phyloP scores from a whole-genome alignment of 2,329 filamentous ascomycete species.

The Nothopassalora personata region DNA sequence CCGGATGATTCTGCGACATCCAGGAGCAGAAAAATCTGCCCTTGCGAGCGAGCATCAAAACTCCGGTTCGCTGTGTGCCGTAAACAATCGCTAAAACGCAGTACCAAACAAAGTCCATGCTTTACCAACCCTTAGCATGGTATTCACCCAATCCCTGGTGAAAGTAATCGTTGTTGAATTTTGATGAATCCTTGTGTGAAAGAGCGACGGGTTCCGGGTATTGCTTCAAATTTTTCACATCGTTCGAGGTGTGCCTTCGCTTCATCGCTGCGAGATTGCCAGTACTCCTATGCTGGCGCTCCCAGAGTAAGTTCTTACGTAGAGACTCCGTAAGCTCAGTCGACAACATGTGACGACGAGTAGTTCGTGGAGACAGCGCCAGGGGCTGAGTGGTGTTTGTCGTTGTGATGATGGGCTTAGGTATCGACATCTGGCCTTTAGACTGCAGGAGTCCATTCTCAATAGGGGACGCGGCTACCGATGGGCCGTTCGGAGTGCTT shows the following conservation, averaged over 20 bases:
- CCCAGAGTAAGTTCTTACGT: constrained; percentile 85
- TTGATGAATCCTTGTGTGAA: constrained; percentile 41
- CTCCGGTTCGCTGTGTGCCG: constrained; percentile 10
- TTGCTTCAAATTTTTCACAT: constrained; percentile 81
- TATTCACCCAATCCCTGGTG: constrained; percentile 78
- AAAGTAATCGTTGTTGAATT: constrained; percentile 81
- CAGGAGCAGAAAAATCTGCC: constrained; percentile 8
- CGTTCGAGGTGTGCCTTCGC: constrained; percentile 82
- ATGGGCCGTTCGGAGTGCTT: constrained; percentile 64
- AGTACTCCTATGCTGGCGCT: constrained; percentile 88
- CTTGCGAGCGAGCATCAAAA: constrained; percentile 11
- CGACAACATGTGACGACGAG: constrained; percentile 88
- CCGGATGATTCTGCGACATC: constrained; percentile 1
- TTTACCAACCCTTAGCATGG: constrained; percentile 78
- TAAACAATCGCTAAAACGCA: constrained; percentile 27
- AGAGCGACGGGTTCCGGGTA: constrained; percentile 62
- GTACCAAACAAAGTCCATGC: constrained; percentile 12
- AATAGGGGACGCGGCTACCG: constrained; percentile 53
- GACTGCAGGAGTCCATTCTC: constrained; percentile 32
- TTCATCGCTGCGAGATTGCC: constrained; percentile 85
- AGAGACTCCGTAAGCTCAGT: constrained; percentile 92
- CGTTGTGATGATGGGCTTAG: constrained; percentile 74
- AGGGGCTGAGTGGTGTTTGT: constrained; percentile 51
- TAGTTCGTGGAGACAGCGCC: constrained; percentile 84
- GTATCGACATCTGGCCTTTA: constrained; percentile 27